phyloP scores from a whole-genome alignment of 2,329 filamentous ascomycete species.

The Aspergillaceae sp. region DNA sequence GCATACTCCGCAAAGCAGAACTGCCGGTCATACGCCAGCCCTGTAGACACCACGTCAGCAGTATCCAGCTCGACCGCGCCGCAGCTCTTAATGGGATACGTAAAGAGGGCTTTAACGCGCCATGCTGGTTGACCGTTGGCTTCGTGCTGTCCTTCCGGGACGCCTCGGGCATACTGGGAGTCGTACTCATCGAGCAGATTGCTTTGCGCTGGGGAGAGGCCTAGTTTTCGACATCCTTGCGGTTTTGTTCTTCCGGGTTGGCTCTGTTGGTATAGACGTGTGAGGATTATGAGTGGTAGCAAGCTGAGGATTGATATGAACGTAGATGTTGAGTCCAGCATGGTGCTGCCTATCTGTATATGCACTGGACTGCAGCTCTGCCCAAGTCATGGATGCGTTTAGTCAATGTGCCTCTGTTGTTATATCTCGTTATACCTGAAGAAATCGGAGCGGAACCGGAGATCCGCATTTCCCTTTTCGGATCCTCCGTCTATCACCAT shows the following conservation, averaged over 20 bases:
- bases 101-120: constrained; percentile 60
- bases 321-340: too few relatives aligned
- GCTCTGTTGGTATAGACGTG: constrained; percentile 1
- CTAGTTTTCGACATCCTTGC: constrained; percentile 46
- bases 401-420: too few relatives aligned
- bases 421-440: too few relatives aligned
- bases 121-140: constrained; percentile 30
- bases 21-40: constrained; percentile 70
- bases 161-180: constrained; percentile 38
- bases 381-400: too few relatives aligned
- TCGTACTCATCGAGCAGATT: constrained; percentile 52
- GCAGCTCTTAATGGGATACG: constrained; percentile 81
- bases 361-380: too few relatives aligned
- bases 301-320: too few relatives aligned
- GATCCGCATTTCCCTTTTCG: neutral
- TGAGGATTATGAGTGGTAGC: neutral
- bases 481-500: too few relatives aligned
- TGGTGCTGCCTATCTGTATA: too few relatives aligned
- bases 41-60: constrained; percentile 56
- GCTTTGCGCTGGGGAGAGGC: constrained; percentile 37
- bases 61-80: constrained; percentile 62
- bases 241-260: constrained; percentile 15
- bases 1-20: constrained; percentile 68
- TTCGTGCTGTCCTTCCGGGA: constrained; percentile 22
- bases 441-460: constrained; percentile 1